Conservation (phyloP, 768 basidiomycete genomes). For the Sarcomyxa edulis region DNA sequence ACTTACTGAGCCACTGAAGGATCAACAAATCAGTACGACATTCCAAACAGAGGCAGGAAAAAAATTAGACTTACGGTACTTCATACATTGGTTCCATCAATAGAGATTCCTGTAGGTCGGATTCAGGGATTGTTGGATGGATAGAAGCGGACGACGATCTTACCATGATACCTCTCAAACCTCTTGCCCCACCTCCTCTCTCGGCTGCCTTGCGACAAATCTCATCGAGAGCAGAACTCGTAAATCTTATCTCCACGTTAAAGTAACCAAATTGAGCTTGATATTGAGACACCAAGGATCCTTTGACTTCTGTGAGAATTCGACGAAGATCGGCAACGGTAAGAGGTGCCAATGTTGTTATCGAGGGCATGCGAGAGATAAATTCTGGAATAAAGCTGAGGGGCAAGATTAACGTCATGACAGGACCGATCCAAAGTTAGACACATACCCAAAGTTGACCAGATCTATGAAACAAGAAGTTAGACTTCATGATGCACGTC, state of each 20-base stretch:
- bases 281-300: constrained; percentile 89
- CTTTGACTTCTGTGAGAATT: constrained; percentile 90
- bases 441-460: constrained; percentile 68
- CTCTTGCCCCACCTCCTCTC: constrained; percentile 87
- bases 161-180: constrained; percentile 86
- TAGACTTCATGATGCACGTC: too few species aligned
- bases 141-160: constrained; percentile 9
- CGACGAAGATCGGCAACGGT: constrained; percentile 77
- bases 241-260: constrained; percentile 84
- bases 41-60: constrained; percentile 2
- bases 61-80: constrained; percentile 84
- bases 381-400: constrained; percentile 93
- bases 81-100: constrained; percentile 92
- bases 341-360: constrained; percentile 77
- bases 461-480: constrained; percentile 48
- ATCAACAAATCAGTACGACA: constrained; percentile 4
- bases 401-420: not conserved
- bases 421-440: too few species aligned
- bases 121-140: constrained; percentile 1
- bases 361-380: constrained; percentile 87
- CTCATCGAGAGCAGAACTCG: constrained; percentile 71
- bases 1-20: constrained; percentile 60
- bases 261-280: constrained; percentile 78
- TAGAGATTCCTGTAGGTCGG: constrained; percentile 57
- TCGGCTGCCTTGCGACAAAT: constrained; percentile 76